Percentiles rank a stretch among this genome's conserved stretches.
These are phyloP conservation scores for Diplodia seriata DNA, from an alignment of 2,329 filamentous ascomycete species.

Conservation along the genomic window DNA sequence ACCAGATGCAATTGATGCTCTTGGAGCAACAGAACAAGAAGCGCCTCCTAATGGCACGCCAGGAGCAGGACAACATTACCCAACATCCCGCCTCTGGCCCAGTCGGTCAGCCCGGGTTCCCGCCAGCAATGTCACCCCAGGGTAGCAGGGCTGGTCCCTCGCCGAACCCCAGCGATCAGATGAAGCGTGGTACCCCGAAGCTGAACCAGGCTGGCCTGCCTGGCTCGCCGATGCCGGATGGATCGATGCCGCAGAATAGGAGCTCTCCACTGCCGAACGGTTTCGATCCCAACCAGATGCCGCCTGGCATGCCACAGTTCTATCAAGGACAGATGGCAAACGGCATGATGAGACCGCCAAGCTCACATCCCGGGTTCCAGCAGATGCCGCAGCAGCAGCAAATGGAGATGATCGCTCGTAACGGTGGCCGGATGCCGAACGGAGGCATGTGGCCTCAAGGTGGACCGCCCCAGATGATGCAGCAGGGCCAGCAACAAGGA, in stretches of 20 bases:
- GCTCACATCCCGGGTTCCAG: constrained; percentile 61
- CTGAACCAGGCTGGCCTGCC: constrained; percentile 73
- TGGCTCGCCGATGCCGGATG: constrained; percentile 72
- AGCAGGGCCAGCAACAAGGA: constrained; percentile 38
- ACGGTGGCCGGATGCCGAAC: constrained; percentile 47
- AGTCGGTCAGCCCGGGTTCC: constrained; percentile 61
- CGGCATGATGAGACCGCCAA: constrained; percentile 63
- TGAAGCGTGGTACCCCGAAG: constrained; percentile 79
- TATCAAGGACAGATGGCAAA: constrained; percentile 47
- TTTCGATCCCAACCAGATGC: constrained; percentile 60
- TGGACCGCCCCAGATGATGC: constrained; percentile 62
- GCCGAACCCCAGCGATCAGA: constrained; percentile 78
- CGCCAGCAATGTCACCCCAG: constrained; percentile 71
- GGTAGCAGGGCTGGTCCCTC: constrained; percentile 73
- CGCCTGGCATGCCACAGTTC: constrained; percentile 51
- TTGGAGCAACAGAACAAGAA: constrained; percentile 90
- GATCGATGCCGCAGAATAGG: constrained; percentile 67
- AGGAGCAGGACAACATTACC: constrained; percentile 73
- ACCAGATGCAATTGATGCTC: constrained; percentile 88
- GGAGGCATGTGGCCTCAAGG: constrained; percentile 45
- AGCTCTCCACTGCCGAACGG: constrained; percentile 66
- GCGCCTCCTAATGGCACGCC: constrained; percentile 80
- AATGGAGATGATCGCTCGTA: constrained; percentile 54
- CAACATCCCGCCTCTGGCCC: constrained; percentile 56
- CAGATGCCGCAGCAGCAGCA: constrained; percentile 67